Evolutionary conservation across 768 basidiomycete genomes (phyloP).

Genomic region (Suillus placidus): DNA sequence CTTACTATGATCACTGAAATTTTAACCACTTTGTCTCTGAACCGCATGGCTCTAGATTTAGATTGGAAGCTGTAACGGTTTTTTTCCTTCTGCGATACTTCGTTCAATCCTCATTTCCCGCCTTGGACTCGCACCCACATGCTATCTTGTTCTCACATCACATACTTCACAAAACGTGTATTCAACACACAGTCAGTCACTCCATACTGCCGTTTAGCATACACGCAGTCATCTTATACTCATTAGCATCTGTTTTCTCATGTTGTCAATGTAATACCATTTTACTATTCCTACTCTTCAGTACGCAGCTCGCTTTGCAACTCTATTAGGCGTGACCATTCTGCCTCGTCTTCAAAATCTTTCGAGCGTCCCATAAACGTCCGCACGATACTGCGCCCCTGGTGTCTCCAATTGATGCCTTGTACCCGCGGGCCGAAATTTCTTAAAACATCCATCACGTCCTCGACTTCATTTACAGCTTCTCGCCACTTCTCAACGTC

Average conservation of each 20-base stretch:
- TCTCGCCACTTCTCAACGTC: constrained; percentile 72
- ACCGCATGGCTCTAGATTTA: constrained; percentile 66
- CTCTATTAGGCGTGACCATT: constrained; percentile 71
- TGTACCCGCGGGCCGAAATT: constrained; percentile 78
- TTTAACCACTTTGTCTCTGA: constrained; percentile 71
- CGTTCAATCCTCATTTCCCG: constrained; percentile 1
- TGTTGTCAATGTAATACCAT: neutral
- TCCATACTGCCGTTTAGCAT: constrained; percentile 17
- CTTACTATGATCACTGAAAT: constrained; percentile 75
- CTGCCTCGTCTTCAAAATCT: constrained; percentile 88
- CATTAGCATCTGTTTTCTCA: neutral
- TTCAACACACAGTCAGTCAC: constrained; percentile 7
- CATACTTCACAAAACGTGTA: constrained; percentile 3
- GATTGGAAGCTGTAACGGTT: constrained; percentile 45
- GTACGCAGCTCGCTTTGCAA: constrained; percentile 43
- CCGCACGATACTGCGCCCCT: constrained; percentile 84
- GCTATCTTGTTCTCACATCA: constrained; percentile 6
- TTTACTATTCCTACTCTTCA: constrained; percentile 16
- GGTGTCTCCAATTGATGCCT: constrained; percentile 76
- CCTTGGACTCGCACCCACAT: neutral
- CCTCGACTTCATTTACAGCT: constrained; percentile 78
- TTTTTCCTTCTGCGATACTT: neutral
- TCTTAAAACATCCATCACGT: constrained; percentile 78
- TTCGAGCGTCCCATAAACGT: constrained; percentile 86
- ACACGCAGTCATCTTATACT: constrained; percentile 13